Evolutionary conservation across 495 filamentous ascomycete genomes (phyloP).

Genomic region (Daldinia decipiens): DNA sequence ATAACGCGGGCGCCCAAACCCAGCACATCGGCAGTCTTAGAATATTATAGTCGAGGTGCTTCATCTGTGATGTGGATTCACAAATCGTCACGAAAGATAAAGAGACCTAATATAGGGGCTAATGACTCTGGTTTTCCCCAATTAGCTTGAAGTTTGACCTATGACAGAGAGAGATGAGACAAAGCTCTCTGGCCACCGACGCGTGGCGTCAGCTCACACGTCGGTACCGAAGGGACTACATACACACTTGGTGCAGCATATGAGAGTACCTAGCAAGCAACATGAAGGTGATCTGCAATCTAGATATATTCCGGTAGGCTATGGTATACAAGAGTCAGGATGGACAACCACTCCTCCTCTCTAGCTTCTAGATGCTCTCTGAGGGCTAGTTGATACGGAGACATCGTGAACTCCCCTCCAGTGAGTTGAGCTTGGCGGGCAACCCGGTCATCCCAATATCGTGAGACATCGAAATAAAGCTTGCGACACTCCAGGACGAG

Average conservation of each 20-base stretch:
- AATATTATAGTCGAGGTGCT: background rate
- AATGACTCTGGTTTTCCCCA: background rate
- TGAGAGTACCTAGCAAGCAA: background rate
- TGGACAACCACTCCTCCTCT: background rate
- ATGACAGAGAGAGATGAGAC: background rate
- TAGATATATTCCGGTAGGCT: background rate
- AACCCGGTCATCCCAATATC: background rate
- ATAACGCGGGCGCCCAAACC: background rate
- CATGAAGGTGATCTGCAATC: background rate
- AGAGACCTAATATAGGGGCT: background rate
- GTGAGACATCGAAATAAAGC: background rate
- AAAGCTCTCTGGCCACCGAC: background rate
- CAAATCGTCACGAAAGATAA: background rate
- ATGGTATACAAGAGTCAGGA: background rate
- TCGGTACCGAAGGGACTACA: background rate
- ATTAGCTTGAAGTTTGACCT: background rate
- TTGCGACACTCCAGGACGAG: background rate
- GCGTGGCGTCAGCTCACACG: background rate
- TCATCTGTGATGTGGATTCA: background rate
- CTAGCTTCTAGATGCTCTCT: background rate
- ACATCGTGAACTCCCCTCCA: background rate
- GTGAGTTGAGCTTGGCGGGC: background rate
- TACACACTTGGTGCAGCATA: background rate
- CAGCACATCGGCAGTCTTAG: background rate
- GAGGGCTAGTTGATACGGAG: background rate